phyloP scores from a whole-genome alignment of 768 basidiomycete species.

The Mycena alexandri region DNA sequence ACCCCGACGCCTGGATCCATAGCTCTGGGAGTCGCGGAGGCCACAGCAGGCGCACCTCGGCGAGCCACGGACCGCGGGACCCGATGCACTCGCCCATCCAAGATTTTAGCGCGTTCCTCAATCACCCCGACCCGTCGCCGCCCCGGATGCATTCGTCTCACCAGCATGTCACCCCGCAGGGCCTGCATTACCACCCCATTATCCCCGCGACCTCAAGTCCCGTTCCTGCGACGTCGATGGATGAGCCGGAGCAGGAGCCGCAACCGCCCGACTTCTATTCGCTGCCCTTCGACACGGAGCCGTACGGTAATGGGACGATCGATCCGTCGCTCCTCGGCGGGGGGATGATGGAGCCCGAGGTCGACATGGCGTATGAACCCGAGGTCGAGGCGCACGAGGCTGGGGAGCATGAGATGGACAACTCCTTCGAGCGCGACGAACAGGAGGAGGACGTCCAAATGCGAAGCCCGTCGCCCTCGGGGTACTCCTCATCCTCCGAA shows the following conservation, averaged over 20 bases:
- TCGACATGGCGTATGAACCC: not conserved
- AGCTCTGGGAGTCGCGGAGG: conserved; percentile 5
- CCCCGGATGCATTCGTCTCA: not conserved
- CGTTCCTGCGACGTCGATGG: not conserved
- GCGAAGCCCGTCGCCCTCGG: conserved; percentile 10
- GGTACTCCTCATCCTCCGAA: not conserved
- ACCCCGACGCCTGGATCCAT: not conserved
- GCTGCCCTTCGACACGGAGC: not conserved
- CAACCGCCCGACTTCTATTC: not conserved
- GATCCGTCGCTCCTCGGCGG: conserved; percentile 29
- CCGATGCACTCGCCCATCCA: not conserved
- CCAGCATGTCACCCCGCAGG: not conserved
- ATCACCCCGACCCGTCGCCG: not conserved
- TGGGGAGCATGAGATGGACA: not conserved
- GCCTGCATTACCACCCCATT: not conserved
- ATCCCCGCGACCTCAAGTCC: not conserved
- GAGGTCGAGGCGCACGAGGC: not conserved
- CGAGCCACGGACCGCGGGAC: too few species aligned
- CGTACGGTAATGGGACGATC: conserved; percentile 28
- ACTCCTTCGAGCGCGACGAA: not conserved
- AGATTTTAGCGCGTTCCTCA: not conserved
- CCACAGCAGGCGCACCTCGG: conserved; percentile 4
- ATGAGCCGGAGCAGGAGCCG: not conserved
- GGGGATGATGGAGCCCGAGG: too few species aligned
- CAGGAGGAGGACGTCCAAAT: not conserved